A percentile compares a stretch with the other conserved stretches of the same genome.
These are phyloP conservation scores for Scytalidium lignicola DNA, from an alignment of 2,329 filamentous ascomycete species.

Conservation along the genomic window DNA sequence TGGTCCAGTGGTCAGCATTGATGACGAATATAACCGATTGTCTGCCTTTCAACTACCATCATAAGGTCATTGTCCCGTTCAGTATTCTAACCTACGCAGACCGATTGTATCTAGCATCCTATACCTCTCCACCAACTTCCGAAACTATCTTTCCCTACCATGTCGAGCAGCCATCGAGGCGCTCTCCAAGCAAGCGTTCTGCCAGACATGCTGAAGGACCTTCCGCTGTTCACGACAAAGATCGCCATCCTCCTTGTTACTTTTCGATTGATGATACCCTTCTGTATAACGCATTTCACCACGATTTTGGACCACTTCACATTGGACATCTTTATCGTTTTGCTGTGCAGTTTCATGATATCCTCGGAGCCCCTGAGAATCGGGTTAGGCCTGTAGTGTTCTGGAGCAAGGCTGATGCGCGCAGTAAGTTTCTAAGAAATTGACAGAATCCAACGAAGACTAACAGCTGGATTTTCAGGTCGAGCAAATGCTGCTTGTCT, in stretches of 20 bases:
- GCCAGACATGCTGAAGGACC: conserved; percentile 58
- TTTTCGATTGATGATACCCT: conserved; percentile 92
- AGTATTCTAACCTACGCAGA: conserved; percentile 54
- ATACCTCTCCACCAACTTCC: conserved; percentile 73
- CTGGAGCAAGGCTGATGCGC: conserved; percentile 87
- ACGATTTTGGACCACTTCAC: conserved; percentile 95
- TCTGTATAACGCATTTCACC: conserved; percentile 96
- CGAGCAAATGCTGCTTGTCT: conserved; percentile 92
- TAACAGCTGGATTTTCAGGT: conserved; percentile 44
- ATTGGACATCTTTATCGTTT: conserved; percentile 97
- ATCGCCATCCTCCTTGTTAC: conserved; percentile 73
- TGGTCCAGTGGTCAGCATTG: conserved; percentile 21
- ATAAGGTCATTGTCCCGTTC: conserved; percentile 13
- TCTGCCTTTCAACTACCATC: conserved; percentile 4
- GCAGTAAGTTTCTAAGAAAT: conserved; percentile 60
- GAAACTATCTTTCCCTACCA: conserved; percentile 85
- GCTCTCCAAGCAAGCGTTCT: conserved; percentile 71
- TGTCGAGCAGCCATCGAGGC: conserved; percentile 42
- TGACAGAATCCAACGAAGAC: background rate
- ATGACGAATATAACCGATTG: conserved; percentile 3
- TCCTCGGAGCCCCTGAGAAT: conserved; percentile 86
- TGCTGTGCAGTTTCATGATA: conserved; percentile 91
- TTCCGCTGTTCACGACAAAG: conserved; percentile 37
- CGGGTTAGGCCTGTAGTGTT: conserved; percentile 89
- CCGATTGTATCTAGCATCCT: conserved; percentile 90